Evolutionary conservation across 83 land plant species (phyloP).

Genomic region (Diphasiastrum complanatum): DNA sequence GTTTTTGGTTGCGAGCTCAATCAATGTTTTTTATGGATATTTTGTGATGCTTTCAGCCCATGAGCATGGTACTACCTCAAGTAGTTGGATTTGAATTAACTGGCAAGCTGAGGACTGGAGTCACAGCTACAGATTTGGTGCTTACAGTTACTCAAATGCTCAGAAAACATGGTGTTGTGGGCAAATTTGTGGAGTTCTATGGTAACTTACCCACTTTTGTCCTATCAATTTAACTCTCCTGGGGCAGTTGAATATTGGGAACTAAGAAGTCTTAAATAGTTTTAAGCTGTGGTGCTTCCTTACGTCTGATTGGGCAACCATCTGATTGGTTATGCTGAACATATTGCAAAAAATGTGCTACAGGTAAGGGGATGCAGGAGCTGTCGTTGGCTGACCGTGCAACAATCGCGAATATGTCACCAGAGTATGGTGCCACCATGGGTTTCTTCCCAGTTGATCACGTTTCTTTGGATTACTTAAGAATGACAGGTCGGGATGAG

Average conservation of each 20-base stretch:
- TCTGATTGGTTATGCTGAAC: too few relatives aligned
- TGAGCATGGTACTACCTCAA: slow-evolving; percentile 98
- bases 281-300: too few relatives aligned
- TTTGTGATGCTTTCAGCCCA: slow-evolving; percentile 53
- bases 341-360: too few relatives aligned
- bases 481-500: slow-evolving; percentile 89
- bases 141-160: slow-evolving; percentile 95
- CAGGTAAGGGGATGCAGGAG: slow-evolving; percentile 77
- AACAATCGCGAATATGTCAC: slow-evolving; percentile 99
- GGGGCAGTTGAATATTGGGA: neutral
- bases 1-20: too few relatives aligned
- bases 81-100: slow-evolving; percentile 91
- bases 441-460: slow-evolving; percentile 99
- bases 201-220: slow-evolving; percentile 57
- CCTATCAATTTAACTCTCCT: too few relatives aligned
- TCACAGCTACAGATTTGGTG: slow-evolving; percentile 96
- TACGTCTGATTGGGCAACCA: too few relatives aligned
- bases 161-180: slow-evolving; percentile 98
- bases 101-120: slow-evolving; percentile 78
- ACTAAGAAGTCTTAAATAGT: too few relatives aligned
- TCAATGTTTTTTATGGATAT: too few relatives aligned
- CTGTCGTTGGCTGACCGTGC: slow-evolving; percentile 94
- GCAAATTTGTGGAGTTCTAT: slow-evolving; percentile 96
- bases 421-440: slow-evolving; percentile 99
- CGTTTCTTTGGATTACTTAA: slow-evolving; percentile 81